Evolutionary conservation across 2,329 filamentous ascomycete genomes (phyloP), one percentile per base, ranked within the genome.

Genomic region (Exophiala bonariae): DNA sequence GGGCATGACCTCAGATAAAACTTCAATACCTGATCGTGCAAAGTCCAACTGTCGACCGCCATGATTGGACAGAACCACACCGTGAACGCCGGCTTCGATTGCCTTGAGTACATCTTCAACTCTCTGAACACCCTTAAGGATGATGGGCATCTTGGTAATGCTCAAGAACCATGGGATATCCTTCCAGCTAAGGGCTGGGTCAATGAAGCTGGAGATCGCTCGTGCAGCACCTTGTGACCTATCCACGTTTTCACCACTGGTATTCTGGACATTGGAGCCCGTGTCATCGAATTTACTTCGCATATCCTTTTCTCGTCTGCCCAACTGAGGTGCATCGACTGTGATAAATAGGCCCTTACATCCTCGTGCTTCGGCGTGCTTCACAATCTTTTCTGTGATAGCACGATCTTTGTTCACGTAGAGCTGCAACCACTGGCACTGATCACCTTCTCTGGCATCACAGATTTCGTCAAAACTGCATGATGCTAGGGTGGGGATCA

Each of bases 341-440:
- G 93, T 99, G 73, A 99, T 96, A 77, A 99, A 99, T 14, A 99
- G 82, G 8, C 86, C 93, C 71, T 89, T 93, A 78, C 93, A 97
- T 20, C 93, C 93, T 47, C 93, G 85, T 63, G 76, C 76, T 73
- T 99, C 93, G 51, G 93, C 93, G 69, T 97, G 89, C 71, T 92
- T 69, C 39, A 99, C 87, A 59, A 99, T 97, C 55, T 82, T 81
- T 70, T 87, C 83, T 7, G 93, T 99, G 68, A 99, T 92, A 23
- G 79, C 80, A 47, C 93, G 86, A 73, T 99, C 87, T 69, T 95
- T 93, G 80, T 99, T 99, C 59, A 99, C 89, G 71, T 96, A 95
- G 1, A 99, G 81, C 72, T 99, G 93, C 58, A 99, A 76, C 93
- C 93, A 99, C 70, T 97, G 93, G 3, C 90, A 83, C 68, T 96